phyloP scores from a whole-genome alignment of 2,329 filamentous ascomycete species.

The Neurospora sp. region DNA sequence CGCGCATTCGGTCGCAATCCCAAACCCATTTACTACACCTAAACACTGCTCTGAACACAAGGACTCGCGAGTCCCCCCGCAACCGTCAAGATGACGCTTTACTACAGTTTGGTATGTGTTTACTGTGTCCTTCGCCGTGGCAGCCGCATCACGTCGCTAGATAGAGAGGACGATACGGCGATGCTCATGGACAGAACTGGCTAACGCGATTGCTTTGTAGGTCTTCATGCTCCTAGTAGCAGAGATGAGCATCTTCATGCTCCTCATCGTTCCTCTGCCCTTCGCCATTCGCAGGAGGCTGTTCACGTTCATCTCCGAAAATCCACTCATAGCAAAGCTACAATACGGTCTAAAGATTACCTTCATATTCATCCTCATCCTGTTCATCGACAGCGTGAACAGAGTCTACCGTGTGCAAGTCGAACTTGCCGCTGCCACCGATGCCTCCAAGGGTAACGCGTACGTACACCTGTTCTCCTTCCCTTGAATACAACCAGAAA shows the following conservation, averaged over 20 bases:
- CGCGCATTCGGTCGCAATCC: background rate
- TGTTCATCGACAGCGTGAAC: constrained; percentile 93
- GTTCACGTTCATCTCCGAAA: constrained; percentile 92
- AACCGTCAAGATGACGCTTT: constrained; percentile 44
- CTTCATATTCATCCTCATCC: constrained; percentile 96
- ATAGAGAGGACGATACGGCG: background rate
- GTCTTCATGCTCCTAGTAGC: constrained; percentile 75
- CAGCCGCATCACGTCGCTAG: background rate
- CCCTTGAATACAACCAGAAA: background rate
- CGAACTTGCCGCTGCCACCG: constrained; percentile 66
- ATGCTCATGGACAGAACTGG: background rate
- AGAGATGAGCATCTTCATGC: constrained; percentile 75
- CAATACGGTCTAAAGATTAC: constrained; percentile 99
- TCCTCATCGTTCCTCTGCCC: constrained; percentile 77
- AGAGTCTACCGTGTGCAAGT: constrained; percentile 94
- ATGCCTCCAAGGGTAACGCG: constrained; percentile 40
- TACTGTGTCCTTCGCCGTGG: background rate
- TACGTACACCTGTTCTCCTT: constrained; percentile 27
- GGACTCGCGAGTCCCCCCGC: background rate
- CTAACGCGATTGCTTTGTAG: constrained; percentile 30
- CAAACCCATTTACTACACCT: background rate
- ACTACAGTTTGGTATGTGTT: constrained; percentile 42
- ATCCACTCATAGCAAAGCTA: constrained; percentile 72
- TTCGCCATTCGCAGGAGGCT: constrained; percentile 78
- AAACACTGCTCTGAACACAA: background rate